Base-by-base conservation (phyloP, 1,284 basidiomycete species). In the Leccinum ponderosum region DNA sequence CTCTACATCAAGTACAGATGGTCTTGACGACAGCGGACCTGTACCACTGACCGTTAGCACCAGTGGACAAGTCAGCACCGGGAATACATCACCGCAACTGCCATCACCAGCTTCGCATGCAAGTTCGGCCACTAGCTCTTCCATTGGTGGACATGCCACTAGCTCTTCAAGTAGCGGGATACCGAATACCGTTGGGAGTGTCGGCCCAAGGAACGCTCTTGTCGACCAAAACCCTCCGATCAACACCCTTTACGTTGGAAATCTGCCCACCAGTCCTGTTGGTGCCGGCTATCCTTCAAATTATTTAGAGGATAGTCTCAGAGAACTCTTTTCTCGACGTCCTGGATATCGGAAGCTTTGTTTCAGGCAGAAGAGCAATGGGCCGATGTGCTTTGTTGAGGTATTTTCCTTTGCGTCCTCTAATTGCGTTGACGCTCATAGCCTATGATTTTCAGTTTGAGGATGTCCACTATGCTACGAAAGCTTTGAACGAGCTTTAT, bases 381-480 rank as follows among this genome's bases (percentile, higher is more conserved):
- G 95, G 1, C 95, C 95, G 4, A 97, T 97, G 96, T 98, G 95
- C 76, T 97, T 98, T 75, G 93, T 95, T 54, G 94, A 95, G 86
- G 91, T 93, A 74, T 79, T 75, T 9, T 48, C 57, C n/a, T 57
- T 12, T 47, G 8, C 37, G 61, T 44, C 31, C 11, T 62, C 22
- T 22, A 17, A 25, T 58, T 50, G 17, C 8, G 22, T 33, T 22
- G 22, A 48, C 11, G 29, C 62, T 66, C 47, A 71, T 65, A 12
- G 66, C 48, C 61, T 58, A 33, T 8, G 42, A 51, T 64, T 56
- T 68, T 50, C 74, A 97, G 90, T 98, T 98, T 68, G 94, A 97
- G 65, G 94, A 95, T 73, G 94, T 98, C 22, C 77, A 82, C 9
- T 87, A 82, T 69, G 97, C 96, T 3, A 88, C 93, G 4, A 88